These are phyloP conservation scores for Botrytis sinoallii DNA, from an alignment of 2,329 filamentous ascomycete genomes.

Conservation along the genomic window DNA sequence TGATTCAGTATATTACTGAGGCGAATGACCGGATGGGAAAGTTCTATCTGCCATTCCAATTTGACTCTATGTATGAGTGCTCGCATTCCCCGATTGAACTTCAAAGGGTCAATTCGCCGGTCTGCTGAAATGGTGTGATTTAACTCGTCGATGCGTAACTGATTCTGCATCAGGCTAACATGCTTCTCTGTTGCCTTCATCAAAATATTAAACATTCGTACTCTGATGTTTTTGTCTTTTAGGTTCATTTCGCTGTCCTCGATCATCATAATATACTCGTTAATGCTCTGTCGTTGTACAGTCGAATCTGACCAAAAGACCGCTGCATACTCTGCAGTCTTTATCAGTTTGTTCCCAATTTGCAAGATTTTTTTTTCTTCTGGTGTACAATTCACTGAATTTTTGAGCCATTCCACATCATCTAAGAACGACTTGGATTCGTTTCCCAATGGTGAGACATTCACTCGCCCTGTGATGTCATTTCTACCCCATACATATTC, in stretches of 20 bases:
- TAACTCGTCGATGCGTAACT: neutral
- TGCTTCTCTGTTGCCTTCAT: conserved; percentile 1
- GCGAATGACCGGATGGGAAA: neutral
- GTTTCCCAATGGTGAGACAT: neutral
- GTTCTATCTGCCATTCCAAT: neutral
- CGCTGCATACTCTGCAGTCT: neutral
- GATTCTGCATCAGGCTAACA: neutral
- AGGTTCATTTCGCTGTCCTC: neutral
- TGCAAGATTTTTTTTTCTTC: neutral
- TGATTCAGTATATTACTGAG: neutral
- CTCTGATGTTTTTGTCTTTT: neutral
- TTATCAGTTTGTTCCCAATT: neutral
- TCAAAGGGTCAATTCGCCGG: neutral
- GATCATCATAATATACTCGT: neutral
- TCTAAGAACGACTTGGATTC: neutral
- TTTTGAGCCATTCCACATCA: neutral
- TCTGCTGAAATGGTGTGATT: neutral
- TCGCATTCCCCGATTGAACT: neutral
- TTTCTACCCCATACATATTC: neutral
- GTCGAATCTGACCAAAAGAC: neutral
- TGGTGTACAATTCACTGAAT: neutral
- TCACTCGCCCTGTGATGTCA: neutral
- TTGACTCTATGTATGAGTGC: neutral
- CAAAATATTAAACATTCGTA: neutral
- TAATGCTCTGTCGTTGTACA: neutral